Conservation (phyloP, 768 basidiomycete species). For the Pleurotus ostreatus region DNA sequence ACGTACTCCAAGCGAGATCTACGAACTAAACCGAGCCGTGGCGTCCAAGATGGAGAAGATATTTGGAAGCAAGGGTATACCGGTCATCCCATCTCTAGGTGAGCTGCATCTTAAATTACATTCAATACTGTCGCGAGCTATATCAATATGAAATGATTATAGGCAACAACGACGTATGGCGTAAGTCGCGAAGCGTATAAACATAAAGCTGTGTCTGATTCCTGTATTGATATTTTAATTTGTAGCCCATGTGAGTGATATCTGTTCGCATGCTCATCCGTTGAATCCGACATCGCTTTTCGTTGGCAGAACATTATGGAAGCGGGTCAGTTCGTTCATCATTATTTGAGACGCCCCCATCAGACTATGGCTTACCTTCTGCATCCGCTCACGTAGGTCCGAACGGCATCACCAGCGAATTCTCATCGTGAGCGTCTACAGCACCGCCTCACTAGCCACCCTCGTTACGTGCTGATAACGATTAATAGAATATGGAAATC, state of each 20-base stretch:
- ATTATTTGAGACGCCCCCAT: neutral
- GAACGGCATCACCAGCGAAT: conserved; percentile 65
- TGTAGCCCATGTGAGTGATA: conserved; percentile 53
- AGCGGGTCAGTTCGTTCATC: conserved; percentile 39
- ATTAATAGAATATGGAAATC: conserved; percentile 66
- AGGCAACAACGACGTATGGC: conserved; percentile 94
- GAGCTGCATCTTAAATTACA: conserved; percentile 14
- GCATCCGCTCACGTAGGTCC: conserved; percentile 40
- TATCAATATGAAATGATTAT: conserved; percentile 7
- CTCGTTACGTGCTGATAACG: conserved; percentile 13
- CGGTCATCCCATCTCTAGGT: conserved; percentile 81
- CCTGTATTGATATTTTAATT: conserved; percentile 6
- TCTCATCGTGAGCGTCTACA: conserved; percentile 45
- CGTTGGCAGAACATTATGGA: conserved; percentile 56
- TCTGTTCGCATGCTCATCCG: conserved; percentile 5
- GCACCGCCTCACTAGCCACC: conserved; percentile 19
- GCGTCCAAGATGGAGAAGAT: conserved; percentile 66
- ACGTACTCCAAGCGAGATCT: conserved; percentile 78
- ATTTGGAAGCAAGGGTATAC: conserved; percentile 68
- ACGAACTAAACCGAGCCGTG: conserved; percentile 64
- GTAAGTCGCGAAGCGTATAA: conserved; percentile 36
- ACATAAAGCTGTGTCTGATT: conserved; percentile 12
- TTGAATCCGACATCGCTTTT: conserved; percentile 11
- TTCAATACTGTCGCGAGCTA: neutral
- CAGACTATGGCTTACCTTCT: conserved; percentile 6